Evolutionary conservation across 768 basidiomycete species (phyloP), one percentile per base, ranked within the genome.

Genomic region (Mycena latifolia): DNA sequence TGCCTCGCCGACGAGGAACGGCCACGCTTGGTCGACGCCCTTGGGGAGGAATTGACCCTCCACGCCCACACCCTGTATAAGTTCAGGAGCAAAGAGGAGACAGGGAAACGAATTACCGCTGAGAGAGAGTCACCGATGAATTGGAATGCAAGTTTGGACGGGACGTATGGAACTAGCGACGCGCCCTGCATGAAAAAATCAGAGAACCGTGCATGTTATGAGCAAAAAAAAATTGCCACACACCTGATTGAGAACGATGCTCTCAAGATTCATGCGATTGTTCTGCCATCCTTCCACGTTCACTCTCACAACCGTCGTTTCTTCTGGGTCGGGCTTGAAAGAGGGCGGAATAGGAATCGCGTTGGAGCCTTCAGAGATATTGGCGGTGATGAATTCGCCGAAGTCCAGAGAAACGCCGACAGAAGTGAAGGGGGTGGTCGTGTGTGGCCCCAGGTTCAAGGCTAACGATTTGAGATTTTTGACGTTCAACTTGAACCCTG

Each of bases 41-140:
- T 81, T 70, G 6, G 81, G 80, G 7, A 87, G 77, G 65, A 77
- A 88, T 80, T 88, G 85, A 4, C 87, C 88, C 87, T 88, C 60
- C 24, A 28, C 41, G 65, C 63, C 41, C n/a, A 61, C 28, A 53
- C 20, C 11, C 22, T 51, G 11, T 17, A 54, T 25, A 17, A 50
- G 14, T 41, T 47, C 25, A 43, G 24, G 17, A 39, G 24, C 11
- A 15, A 14, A 37, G 25, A n/a, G 3, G 18, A 39, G 48, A 20
- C 20, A 17, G 20, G 17, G 39, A 39, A 4, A 22, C 17, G 12
- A 75, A 79, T 57, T 70, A 87, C 86, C 47, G 87, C 83, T 18
- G 87, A 87, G 8, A 87, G 73, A 3, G 87, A 87, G 70, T 88
- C 86, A 0, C 88, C 87, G 46, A 89, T 86, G 69, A 87, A 87